A percentile compares a stretch with the other conserved stretches of the same genome.
Conservation (phyloP, 768 basidiomycete genomes). For the Lanmaoa rubissima region DNA sequence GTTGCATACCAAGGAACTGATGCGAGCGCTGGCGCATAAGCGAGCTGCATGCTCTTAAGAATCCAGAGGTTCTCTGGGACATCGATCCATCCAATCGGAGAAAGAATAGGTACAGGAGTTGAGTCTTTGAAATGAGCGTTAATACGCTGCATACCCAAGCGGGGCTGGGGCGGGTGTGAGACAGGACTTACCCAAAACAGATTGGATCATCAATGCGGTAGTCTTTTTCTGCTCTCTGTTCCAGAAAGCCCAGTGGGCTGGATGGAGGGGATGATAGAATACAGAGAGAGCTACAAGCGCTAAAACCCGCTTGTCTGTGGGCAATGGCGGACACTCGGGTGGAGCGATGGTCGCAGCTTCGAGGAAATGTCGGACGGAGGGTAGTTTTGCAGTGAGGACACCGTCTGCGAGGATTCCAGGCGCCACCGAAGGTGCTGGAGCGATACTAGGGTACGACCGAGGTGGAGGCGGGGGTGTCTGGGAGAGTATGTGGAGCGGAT, state of each 20-base stretch:
- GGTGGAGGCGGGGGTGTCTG: slow-evolving; percentile 18
- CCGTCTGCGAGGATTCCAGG: slow-evolving; percentile 39
- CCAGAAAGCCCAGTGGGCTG: slow-evolving; percentile 68
- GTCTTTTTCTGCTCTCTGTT: slow-evolving; percentile 44
- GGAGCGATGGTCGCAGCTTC: slow-evolving; percentile 37
- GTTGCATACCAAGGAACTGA: slow-evolving; percentile 29
- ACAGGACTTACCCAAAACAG: slow-evolving; percentile 48
- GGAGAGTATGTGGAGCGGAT: slow-evolving; percentile 32
- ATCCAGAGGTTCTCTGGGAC: slow-evolving; percentile 35
- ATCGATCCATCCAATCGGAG: slow-evolving; percentile 37
- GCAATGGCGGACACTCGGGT: slow-evolving; percentile 40
- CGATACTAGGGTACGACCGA: slow-evolving; percentile 21
- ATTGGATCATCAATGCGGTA: slow-evolving; percentile 54
- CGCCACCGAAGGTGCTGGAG: slow-evolving; percentile 27
- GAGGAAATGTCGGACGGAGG: slow-evolving; percentile 50
- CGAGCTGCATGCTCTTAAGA: slow-evolving; percentile 31
- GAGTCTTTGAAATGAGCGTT: slow-evolving; percentile 23
- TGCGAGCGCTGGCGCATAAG: slow-evolving; percentile 26
- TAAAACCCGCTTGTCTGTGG: slow-evolving; percentile 43
- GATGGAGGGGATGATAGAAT: slow-evolving; percentile 51
- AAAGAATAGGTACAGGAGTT: slow-evolving; percentile 32
- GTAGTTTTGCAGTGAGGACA: slow-evolving; percentile 46
- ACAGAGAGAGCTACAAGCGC: slow-evolving; percentile 61
- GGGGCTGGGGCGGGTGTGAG: not conserved
- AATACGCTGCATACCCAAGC: not conserved